Evolutionary conservation across 2,329 filamentous ascomycete species (phyloP).

Genomic region (Aspergillus fischeri): DNA sequence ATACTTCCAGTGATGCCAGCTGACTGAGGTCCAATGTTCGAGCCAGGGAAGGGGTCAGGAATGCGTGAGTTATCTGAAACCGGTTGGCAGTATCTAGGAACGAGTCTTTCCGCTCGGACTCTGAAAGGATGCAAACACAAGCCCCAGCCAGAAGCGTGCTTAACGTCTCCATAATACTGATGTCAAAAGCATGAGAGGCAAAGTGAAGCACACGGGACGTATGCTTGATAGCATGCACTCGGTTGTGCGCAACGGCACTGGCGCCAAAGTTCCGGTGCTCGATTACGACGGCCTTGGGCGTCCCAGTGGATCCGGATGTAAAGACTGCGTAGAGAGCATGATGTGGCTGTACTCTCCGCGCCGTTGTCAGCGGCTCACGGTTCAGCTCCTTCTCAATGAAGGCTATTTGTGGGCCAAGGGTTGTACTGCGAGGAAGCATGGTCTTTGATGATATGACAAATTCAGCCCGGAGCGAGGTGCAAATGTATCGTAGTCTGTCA

Average conservation of each 20-base stretch:
- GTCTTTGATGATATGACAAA: no score
- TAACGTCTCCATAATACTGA: constrained; percentile 29
- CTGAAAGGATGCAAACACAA: constrained; percentile 42
- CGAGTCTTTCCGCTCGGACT: constrained; percentile 29
- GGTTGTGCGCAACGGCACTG: constrained; percentile 45
- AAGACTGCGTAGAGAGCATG: constrained; percentile 32
- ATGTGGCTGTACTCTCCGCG: constrained; percentile 26
- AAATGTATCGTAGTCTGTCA: no score
- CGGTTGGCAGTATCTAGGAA: not conserved
- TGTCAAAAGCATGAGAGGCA: constrained; percentile 38
- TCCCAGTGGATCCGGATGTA: constrained; percentile 48
- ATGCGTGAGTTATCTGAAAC: not conserved
- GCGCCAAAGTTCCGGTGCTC: constrained; percentile 53
- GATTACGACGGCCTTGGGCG: constrained; percentile 54
- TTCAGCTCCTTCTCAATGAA: constrained; percentile 1
- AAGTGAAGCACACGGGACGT: constrained; percentile 29
- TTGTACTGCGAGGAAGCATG: no score
- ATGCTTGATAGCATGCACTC: constrained; percentile 31
- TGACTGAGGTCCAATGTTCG: not conserved
- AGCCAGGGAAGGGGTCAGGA: not conserved
- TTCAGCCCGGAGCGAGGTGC: no score
- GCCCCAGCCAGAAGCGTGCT: constrained; percentile 40
- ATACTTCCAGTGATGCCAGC: constrained; percentile 19
- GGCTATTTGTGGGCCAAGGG: not conserved
- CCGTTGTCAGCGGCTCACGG: no score